phyloP scores from a whole-genome alignment of 2,329 filamentous ascomycete species.

The Metarhizium album region DNA sequence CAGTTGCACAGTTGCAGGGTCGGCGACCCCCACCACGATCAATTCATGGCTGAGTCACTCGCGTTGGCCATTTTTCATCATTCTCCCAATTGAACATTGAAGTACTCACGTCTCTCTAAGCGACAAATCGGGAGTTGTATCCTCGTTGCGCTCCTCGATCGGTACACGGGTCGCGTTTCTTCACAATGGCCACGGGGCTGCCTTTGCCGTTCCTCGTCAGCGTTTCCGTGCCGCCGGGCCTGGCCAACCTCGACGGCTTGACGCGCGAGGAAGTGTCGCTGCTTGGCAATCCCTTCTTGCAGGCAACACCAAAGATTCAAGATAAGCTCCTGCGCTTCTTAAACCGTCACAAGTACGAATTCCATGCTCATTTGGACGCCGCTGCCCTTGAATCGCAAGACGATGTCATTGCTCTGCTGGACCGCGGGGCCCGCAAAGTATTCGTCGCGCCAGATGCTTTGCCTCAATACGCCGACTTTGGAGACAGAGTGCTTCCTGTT shows the following conservation, averaged over 20 bases:
- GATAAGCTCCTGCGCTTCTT: slow-evolving; percentile 37
- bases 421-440: slow-evolving; percentile 74
- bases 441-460: slow-evolving; percentile 69
- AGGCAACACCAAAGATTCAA: slow-evolving; percentile 37
- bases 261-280: slow-evolving; percentile 46
- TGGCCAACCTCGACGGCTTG: slow-evolving; percentile 41
- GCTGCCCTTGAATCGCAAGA: slow-evolving; percentile 56
- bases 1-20: not conserved
- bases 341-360: slow-evolving; percentile 36
- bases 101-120: not conserved
- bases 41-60: slow-evolving; percentile 8
- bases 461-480: slow-evolving; percentile 43
- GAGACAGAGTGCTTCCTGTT: slow-evolving; percentile 43
- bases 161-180: slow-evolving; percentile 2
- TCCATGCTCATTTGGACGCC: slow-evolving; percentile 65
- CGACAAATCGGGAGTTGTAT: not conserved
- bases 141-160: not conserved
- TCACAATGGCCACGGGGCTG: slow-evolving; percentile 51
- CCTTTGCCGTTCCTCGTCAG: slow-evolving; percentile 53
- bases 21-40: slow-evolving; percentile 10
- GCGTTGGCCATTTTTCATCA: not conserved
- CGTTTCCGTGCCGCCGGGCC: slow-evolving; percentile 39
- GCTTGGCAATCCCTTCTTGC: slow-evolving; percentile 48
- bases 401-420: slow-evolving; percentile 69
- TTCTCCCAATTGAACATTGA: not conserved